phyloP scores from a whole-genome alignment of 164 flowering plant species.

The Tetracentron sinense region DNA sequence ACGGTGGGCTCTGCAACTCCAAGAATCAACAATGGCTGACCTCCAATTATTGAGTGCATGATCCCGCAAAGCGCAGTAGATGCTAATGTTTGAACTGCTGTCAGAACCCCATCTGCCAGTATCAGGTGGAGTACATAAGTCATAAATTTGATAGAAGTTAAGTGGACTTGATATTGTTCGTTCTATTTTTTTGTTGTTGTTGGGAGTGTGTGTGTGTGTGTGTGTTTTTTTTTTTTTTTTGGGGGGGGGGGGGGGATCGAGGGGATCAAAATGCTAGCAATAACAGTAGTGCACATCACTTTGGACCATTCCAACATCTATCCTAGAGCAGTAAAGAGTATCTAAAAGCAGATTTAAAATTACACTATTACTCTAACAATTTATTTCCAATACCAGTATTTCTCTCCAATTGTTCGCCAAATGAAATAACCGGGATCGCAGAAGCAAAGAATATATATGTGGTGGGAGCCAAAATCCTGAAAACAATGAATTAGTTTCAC shows the following conservation, averaged over 20 bases:
- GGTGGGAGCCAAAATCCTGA: constrained; percentile 96
- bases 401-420: constrained; percentile 93
- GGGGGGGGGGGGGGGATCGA: too few species aligned
- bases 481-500: constrained; percentile 7
- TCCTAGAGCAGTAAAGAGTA: too few species aligned
- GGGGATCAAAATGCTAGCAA: too few species aligned
- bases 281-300: too few species aligned
- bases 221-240: too few species aligned
- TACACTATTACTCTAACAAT: neutral
- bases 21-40: constrained; percentile 89
- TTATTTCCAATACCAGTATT: constrained; percentile 51
- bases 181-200: neutral
- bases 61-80: constrained; percentile 94
- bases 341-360: neutral
- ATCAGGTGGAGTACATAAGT: neutral
- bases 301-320: too few species aligned
- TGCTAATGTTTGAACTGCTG: constrained; percentile 95
- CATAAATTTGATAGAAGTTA: neutral
- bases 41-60: constrained; percentile 90
- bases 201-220: too few species aligned
- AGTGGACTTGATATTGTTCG: too few species aligned
- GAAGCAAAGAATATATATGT: constrained; percentile 95
- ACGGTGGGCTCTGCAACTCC: constrained; percentile 99
- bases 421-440: constrained; percentile 94
- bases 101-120: constrained; percentile 78